Evolutionary conservation across 208 protist genomes (phyloP), one percentile per base, ranked within the genome.

Genomic region (Leishmania aethiopica): DNA sequence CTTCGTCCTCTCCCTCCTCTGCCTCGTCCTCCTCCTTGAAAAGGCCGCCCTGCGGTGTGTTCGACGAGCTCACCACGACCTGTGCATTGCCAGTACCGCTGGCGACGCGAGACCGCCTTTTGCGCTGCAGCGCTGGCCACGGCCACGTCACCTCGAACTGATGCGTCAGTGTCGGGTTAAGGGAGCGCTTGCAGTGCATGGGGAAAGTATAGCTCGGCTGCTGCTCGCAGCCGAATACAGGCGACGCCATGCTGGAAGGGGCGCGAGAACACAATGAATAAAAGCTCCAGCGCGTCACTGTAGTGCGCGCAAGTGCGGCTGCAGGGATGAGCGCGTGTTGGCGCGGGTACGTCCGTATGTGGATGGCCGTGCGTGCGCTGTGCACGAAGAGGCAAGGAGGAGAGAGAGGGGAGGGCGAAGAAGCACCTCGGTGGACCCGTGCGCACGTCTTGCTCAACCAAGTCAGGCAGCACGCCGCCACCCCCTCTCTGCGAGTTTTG

Each of bases 121-220:
- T 47, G 69, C 42, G 40, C 22, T 73, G 42, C 42, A 49, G 42
- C 25, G n/a, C 51, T 25, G 91, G 91, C 91, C 91, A 95, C 60
- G 88, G 88, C 91, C 91, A 95, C 25, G 4, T 40, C 73, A 95
- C 42, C 53, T 79, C 70, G 70, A 95, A 95, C 76, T 90, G 86
- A 59, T 84, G 83, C 25, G 84, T 89, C 3, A 95, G 76, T 2
- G 51, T 84, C 0, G 91, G 89, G 35, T 79, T 53, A 49, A 95
- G 86, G 3, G 78, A 60, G 45, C 85, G 77, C 75, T 86, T 91
- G 77, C 78, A 82, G 51, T 75, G 76, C 67, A 83, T 82, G 70
- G 66, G 79, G 53, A 81, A 88, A 72, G 40, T n/a, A 67, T 66
- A 78, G 45, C 19, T 55, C 49, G 32, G 70, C 60, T 79, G 83